Evolutionary conservation across 2,329 filamentous ascomycete genomes (phyloP).

Genomic region (Trichoderma pleuroti): DNA sequence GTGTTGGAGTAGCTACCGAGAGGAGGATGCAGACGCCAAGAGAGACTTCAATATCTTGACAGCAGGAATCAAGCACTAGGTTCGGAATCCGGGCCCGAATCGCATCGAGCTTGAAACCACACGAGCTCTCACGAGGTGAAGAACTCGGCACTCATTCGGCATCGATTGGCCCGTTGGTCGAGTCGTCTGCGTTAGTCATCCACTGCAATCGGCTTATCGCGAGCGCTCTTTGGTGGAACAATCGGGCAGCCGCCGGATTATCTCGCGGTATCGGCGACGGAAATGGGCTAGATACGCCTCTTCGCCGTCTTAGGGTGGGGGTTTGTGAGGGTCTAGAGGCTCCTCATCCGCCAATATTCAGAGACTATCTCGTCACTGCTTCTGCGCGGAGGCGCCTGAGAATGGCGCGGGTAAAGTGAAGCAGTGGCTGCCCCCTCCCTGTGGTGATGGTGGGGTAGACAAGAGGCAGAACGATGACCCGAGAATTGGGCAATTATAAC

Average conservation of each 20-base stretch:
- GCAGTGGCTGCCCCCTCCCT: slow-evolving; percentile 11
- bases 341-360: not conserved
- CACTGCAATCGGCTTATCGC: not conserved
- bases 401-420: slow-evolving; percentile 15
- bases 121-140: not conserved
- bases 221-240: slow-evolving; percentile 20
- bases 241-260: slow-evolving; percentile 5
- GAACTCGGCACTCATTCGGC: slow-evolving; percentile 5
- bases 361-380: not conserved
- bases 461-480: not conserved
- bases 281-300: slow-evolving; percentile 4
- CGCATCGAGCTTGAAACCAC: not conserved
- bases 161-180: not conserved
- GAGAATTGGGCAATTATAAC: not conserved
- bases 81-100: not conserved
- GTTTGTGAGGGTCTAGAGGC: not conserved
- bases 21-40: not conserved
- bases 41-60: not conserved
- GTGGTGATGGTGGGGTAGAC: slow-evolving; percentile 10
- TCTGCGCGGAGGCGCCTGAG: not conserved
- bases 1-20: not conserved
- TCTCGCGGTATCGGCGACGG: not conserved
- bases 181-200: not conserved
- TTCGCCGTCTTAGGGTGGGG: not conserved
- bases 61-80: not conserved